Percentiles rank a stretch among this genome's conserved stretches.
phyloP scores from a whole-genome alignment of 2,329 filamentous ascomycete species.

The Fusarium algeriense region DNA sequence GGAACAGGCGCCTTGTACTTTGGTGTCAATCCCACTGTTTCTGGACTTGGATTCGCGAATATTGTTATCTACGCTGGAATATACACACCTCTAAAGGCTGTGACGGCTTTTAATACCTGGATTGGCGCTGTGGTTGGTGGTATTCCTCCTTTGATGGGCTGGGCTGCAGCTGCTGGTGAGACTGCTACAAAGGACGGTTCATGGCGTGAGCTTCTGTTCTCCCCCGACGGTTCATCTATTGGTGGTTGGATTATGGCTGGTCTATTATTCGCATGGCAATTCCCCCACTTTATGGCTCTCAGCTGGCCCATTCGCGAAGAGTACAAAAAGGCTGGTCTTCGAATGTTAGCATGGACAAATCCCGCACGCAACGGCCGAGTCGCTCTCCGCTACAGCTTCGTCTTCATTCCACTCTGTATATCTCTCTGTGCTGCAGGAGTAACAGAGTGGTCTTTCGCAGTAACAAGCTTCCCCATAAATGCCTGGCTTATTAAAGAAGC shows the following conservation, averaged over 20 bases:
- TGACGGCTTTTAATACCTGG: constrained; percentile 93
- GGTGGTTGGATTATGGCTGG: constrained; percentile 92
- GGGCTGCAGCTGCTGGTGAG: constrained; percentile 94
- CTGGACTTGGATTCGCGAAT: constrained; percentile 85
- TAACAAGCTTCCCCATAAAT: constrained; percentile 85
- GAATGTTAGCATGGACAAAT: constrained; percentile 88
- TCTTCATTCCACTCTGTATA: constrained; percentile 88
- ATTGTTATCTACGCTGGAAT: constrained; percentile 90
- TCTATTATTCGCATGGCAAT: constrained; percentile 94
- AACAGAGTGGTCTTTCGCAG: constrained; percentile 87
- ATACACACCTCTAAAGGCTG: constrained; percentile 92
- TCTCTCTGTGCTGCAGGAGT: constrained; percentile 83
- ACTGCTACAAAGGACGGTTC: constrained; percentile 80
- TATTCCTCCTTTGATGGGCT: constrained; percentile 97
- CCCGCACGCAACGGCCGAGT: constrained; percentile 87
- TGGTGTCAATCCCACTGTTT: constrained; percentile 94
- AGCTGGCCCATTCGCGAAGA: constrained; percentile 91
- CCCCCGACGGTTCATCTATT: constrained; percentile 67
- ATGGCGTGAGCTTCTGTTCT: constrained; percentile 83
- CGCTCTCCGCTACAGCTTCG: constrained; percentile 85
- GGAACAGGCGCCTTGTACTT: constrained; percentile 83
- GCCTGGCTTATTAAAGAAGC: constrained; percentile 86
- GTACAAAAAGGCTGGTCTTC: constrained; percentile 78
- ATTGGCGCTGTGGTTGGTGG: constrained; percentile 91
- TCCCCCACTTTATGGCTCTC: constrained; percentile 96